phyloP scores from a whole-genome alignment of 441 rosid genomes.

The Metrosideros polymorpha region DNA sequence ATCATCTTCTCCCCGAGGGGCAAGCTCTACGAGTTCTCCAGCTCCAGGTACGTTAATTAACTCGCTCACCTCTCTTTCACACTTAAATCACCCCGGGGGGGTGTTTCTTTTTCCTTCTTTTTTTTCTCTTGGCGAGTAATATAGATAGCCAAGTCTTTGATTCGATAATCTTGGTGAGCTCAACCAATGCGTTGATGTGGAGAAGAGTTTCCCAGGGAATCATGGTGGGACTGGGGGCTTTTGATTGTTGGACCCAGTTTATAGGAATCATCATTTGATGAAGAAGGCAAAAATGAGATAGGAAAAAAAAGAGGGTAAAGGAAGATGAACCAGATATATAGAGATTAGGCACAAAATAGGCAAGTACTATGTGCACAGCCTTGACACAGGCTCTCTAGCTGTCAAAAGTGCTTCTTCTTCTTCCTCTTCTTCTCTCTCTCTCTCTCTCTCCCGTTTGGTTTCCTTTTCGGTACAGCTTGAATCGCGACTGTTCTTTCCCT shows the following conservation, averaged over 20 bases:
- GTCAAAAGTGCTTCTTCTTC: not conserved
- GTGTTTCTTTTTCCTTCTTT: too few species aligned
- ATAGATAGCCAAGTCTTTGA: not conserved
- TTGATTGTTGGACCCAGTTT: not conserved
- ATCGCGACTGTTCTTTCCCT: not conserved
- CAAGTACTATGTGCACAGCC: not conserved
- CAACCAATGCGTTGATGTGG: not conserved
- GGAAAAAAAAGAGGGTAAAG: not conserved
- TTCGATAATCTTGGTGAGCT: not conserved
- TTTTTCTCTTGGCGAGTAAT: not conserved
- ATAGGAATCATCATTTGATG: not conserved
- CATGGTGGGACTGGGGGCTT: not conserved
- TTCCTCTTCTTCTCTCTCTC: not conserved
- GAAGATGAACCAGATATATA: not conserved
- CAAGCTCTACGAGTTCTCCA: not conserved
- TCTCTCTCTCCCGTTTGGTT: not conserved
- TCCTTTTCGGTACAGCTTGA: not conserved
- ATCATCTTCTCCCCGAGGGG: not conserved
- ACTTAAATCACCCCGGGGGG: too few species aligned
- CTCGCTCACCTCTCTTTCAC: not conserved
- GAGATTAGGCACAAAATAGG: not conserved
- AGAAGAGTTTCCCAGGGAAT: not conserved
- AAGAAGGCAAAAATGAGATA: not conserved
- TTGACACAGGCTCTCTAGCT: not conserved
- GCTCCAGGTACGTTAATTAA: not conserved